Base-by-base conservation (phyloP, 192 early-diverging fungal genomes). In the Coemansia sp. region DNA sequence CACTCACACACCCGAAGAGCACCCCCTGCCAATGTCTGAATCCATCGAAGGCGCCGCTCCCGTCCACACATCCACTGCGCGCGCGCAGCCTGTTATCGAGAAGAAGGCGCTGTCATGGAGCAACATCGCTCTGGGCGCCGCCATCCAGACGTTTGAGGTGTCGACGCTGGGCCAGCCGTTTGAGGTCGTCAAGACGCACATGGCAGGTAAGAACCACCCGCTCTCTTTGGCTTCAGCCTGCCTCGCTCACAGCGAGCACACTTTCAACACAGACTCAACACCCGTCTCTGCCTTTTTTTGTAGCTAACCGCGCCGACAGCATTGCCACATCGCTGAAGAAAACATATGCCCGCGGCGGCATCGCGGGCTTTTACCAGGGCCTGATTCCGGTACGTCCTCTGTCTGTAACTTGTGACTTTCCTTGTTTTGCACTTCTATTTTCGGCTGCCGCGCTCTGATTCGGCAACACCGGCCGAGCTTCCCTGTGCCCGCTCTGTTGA, bases 291-390 rank as follows among this genome's bases (percentile, higher is more conserved):
- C n/a, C n/a, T n/a, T n/a, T 44, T 19, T 34, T 1, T 71, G 56
- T 71, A 71, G 71, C 92, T 28, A 92, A 95, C 80, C 87, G 92
- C 19, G 89, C 83, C 34, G 89, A 95, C 52, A 81, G 78, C 28
- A 83, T 97, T 52, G 55, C 68, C 17, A 80, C 77, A 10, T 82
- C 93, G 28, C 54, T 94, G 26, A 68, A 67, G 33, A 87, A 85
- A 59, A 90, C 90, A 20, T 93, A 87, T 57, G 67, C 83, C 20
- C 85, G 93, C 25, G 92, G 92, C 48, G 92, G 92, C 15, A 55
- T 97, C 44, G 53, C 87, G 34, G 96, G 94, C 9, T 99, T 94
- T 74, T 99, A 92, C 69, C 93, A 95, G 72, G 96, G 96, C 10
- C 72, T 90, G 34, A 88, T 90, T 71, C 88, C 88, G 65, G 82